Conservation (phyloP, 768 basidiomycete genomes). For the Asterophora lycoperdoides region DNA sequence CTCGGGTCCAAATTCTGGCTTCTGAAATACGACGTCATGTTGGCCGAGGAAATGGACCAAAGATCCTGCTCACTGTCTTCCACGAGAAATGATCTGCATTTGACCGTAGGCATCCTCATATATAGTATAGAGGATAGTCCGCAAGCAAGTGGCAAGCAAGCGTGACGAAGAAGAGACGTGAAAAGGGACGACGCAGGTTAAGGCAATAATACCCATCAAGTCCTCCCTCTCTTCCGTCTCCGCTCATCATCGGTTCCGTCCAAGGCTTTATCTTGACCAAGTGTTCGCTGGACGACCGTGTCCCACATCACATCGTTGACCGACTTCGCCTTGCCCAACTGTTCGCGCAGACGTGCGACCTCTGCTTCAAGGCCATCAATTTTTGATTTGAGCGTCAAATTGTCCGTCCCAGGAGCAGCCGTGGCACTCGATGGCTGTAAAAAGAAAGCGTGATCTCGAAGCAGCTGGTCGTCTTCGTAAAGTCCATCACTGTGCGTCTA, state of each 20-base stretch:
- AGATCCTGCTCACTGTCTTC: no score
- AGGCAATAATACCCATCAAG: slow-evolving; percentile 8
- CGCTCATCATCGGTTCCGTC: slow-evolving; percentile 18
- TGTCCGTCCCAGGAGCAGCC: slow-evolving; percentile 26
- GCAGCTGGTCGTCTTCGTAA: slow-evolving; percentile 53
- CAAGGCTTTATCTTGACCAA: slow-evolving; percentile 33
- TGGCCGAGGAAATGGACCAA: no score
- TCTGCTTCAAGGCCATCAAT: slow-evolving; percentile 72
- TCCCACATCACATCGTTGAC: slow-evolving; percentile 96
- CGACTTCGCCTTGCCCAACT: slow-evolving; percentile 81
- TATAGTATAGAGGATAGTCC: no score
- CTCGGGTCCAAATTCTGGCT: no score
- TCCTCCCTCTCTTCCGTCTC: slow-evolving; percentile 29
- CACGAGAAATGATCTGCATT: no score
- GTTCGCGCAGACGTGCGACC: slow-evolving; percentile 57
- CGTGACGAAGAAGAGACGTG: no score
- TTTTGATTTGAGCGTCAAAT: slow-evolving; percentile 45
- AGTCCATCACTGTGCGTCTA: slow-evolving; percentile 31
- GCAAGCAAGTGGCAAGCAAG: no score
- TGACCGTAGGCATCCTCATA: no score
- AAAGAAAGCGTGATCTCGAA: slow-evolving; percentile 65
- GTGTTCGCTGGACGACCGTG: slow-evolving; percentile 63
- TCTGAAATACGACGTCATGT: no score
- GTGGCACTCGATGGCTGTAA: slow-evolving; percentile 38
- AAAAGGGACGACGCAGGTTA: no score